Conservation (phyloP, 2,329 filamentous ascomycete genomes). For the Fusarium dimerum region DNA sequence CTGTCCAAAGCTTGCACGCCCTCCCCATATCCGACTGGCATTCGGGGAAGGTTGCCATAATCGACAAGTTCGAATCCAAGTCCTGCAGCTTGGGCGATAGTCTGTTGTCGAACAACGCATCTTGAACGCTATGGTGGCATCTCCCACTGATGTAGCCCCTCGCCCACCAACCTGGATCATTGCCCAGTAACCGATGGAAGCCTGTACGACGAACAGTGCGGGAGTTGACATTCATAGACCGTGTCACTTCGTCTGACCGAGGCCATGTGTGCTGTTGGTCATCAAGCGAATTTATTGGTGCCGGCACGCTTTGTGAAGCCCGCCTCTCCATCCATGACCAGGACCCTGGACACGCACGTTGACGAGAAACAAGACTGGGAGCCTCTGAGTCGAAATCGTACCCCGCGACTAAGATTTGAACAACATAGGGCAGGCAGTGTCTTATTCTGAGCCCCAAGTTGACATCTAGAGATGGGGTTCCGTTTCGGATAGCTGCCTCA, state of each 20-base stretch:
- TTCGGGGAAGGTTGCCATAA: too few relatives aligned
- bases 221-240: slow-evolving; percentile 13
- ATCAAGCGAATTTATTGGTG: slow-evolving; percentile 29
- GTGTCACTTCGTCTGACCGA: slow-evolving; percentile 22
- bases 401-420: neutral
- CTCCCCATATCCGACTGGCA: too few relatives aligned
- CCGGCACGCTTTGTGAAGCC: slow-evolving; percentile 10
- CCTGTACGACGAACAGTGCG: slow-evolving; percentile 12
- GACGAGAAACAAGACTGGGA: neutral
- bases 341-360: slow-evolving; percentile 3
- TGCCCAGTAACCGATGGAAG: neutral
- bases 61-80: too few relatives aligned
- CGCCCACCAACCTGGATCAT: neutral
- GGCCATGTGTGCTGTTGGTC: slow-evolving; percentile 11
- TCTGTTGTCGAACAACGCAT: neutral
- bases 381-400: slow-evolving; percentile 2
- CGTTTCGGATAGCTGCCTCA: slow-evolving; percentile 18
- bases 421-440: neutral
- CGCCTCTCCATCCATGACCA: slow-evolving; percentile 7
- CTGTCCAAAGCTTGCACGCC: too few relatives aligned
- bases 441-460: neutral
- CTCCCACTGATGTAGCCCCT: neutral
- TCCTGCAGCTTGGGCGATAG: too few relatives aligned
- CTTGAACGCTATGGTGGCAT: neutral
- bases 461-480: slow-evolving; percentile 2